phyloP scores from a whole-genome alignment of 371 early-diverging fungal species.

The Conidiobolus incongruus region DNA sequence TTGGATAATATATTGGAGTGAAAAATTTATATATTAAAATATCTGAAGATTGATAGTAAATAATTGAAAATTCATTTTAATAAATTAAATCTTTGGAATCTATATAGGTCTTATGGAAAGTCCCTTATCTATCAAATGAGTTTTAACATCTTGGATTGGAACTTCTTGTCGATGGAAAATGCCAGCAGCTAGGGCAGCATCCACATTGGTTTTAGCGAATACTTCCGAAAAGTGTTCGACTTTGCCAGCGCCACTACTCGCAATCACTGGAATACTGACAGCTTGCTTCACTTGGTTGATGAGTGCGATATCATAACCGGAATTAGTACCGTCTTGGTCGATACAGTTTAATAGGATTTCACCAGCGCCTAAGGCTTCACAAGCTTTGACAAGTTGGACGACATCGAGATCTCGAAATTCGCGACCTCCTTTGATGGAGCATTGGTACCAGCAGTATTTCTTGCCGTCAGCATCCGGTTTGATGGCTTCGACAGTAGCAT shows the following conservation, averaged over 20 bases:
- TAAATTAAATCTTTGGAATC: slow-evolving; percentile 13
- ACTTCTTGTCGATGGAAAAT: slow-evolving; percentile 92
- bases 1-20: neutral
- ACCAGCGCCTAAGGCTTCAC: slow-evolving; percentile 81
- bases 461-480: slow-evolving; percentile 78
- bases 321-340: slow-evolving; percentile 93
- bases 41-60: neutral
- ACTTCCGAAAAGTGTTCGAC: slow-evolving; percentile 71
- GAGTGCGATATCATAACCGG: slow-evolving; percentile 79
- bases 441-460: slow-evolving; percentile 91
- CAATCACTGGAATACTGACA: slow-evolving; percentile 85
- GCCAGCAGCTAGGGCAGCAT: slow-evolving; percentile 92
- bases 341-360: slow-evolving; percentile 91
- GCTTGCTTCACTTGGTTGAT: slow-evolving; percentile 46
- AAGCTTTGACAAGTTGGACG: slow-evolving; percentile 62
- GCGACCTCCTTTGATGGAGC: slow-evolving; percentile 91
- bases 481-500: slow-evolving; percentile 43
- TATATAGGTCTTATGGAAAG: slow-evolving; percentile 18
- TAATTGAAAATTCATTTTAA: neutral
- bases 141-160: slow-evolving; percentile 64
- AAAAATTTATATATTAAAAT: neutral
- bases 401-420: slow-evolving; percentile 90
- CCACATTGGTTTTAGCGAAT: slow-evolving; percentile 55
- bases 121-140: slow-evolving; percentile 19
- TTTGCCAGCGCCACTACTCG: slow-evolving; percentile 80